Percentiles rank a stretch among this genome's conserved stretches.
These are phyloP conservation scores for Thalassiosira oceanica DNA, from an alignment of 352 stramenopile genomes.

Conservation along the genomic window DNA sequence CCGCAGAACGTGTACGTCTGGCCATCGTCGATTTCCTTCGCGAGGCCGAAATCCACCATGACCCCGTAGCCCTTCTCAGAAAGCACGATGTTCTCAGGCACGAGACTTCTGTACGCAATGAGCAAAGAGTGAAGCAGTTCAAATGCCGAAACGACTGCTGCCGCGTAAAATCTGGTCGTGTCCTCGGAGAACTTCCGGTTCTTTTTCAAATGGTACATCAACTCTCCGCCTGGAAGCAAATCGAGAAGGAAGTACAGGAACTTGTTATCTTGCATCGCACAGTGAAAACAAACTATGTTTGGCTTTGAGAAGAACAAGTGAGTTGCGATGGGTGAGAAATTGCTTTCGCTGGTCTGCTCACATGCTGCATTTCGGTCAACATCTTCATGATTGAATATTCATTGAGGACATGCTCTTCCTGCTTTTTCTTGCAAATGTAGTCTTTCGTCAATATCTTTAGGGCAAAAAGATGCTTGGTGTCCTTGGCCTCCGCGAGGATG, in stretches of 20 bases:
- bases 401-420: conserved; percentile 33
- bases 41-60: conserved; percentile 70
- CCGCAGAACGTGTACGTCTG: conserved; percentile 91
- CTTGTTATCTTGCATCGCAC: conserved; percentile 88
- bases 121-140: conserved; percentile 71
- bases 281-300: conserved; percentile 88
- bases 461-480: conserved; percentile 87
- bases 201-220: not conserved
- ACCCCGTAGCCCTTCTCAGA: conserved; percentile 84
- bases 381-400: conserved; percentile 31
- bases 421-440: conserved; percentile 72
- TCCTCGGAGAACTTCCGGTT: conserved; percentile 81
- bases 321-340: conserved; percentile 87
- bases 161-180: conserved; percentile 78
- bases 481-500: conserved; percentile 89
- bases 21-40: conserved; percentile 67
- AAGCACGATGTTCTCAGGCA: conserved; percentile 89
- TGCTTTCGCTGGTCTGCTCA: conserved; percentile 17
- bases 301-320: conserved; percentile 89
- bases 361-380: no score
- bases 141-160: conserved; percentile 66
- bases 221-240: conserved; percentile 86
- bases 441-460: conserved; percentile 95
- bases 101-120: conserved; percentile 89
- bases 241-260: conserved; percentile 94